phyloP scores from a whole-genome alignment of 768 basidiomycete species.

The Macrolepiota dolichaula region DNA sequence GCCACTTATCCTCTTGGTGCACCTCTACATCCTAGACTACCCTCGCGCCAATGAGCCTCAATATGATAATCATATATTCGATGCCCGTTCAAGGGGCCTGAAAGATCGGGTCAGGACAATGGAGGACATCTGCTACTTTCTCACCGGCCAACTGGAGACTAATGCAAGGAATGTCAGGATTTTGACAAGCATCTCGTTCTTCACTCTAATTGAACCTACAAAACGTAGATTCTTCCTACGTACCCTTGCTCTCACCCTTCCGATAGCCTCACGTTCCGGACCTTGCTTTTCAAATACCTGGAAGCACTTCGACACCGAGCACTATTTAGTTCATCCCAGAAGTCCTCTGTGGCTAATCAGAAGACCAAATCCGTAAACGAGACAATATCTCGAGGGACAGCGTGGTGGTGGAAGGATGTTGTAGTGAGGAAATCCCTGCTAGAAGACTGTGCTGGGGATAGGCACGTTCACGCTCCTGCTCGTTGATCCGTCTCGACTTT shows the following conservation, averaged over 20 bases:
- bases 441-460: conserved; percentile 52
- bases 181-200: conserved; percentile 8
- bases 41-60: conserved; percentile 43
- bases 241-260: conserved; percentile 55
- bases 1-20: conserved; percentile 46
- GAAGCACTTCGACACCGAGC: conserved; percentile 41
- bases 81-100: conserved; percentile 39
- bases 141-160: conserved; percentile 42
- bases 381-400: conserved; percentile 4
- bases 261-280: conserved; percentile 48
- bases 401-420: conserved; percentile 58
- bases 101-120: conserved; percentile 48
- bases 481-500: neutral
- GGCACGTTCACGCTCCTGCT: conserved; percentile 25
- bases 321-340: conserved; percentile 27
- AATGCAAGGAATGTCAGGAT: conserved; percentile 25
- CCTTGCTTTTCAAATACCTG: conserved; percentile 47
- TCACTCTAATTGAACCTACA: neutral
- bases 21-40: conserved; percentile 51
- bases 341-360: conserved; percentile 11
- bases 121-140: conserved; percentile 51
- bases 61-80: conserved; percentile 49
- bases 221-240: conserved; percentile 37
- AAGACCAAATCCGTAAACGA: conserved; percentile 16
- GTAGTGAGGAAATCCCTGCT: conserved; percentile 52